phyloP scores from a whole-genome alignment of 2,329 filamentous ascomycete genomes.

The Alternaria rosae region DNA sequence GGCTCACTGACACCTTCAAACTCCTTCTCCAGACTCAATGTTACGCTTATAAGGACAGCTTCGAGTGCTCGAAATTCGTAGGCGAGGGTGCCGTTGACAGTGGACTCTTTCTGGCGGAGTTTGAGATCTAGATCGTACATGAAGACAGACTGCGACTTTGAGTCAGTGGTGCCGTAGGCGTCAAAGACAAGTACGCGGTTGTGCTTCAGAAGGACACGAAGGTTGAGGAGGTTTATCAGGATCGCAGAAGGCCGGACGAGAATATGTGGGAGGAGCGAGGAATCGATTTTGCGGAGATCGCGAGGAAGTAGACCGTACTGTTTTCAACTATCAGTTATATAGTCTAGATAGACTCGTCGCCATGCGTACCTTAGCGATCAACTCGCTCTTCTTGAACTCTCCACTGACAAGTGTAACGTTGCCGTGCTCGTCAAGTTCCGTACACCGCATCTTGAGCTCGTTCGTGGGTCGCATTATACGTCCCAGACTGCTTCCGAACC shows the following conservation, averaged over 20 bases:
- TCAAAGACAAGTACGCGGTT: constrained; percentile 96
- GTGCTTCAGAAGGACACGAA: constrained; percentile 93
- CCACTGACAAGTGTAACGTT: constrained; percentile 92
- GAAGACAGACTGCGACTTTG: constrained; percentile 94
- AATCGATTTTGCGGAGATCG: constrained; percentile 97
- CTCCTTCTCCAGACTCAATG: constrained; percentile 88
- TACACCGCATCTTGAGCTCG: constrained; percentile 87
- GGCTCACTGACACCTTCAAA: constrained; percentile 94
- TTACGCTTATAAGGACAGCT: constrained; percentile 92
- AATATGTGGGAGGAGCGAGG: constrained; percentile 92
- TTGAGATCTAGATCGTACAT: constrained; percentile 98
- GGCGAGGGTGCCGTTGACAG: constrained; percentile 66
- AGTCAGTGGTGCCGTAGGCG: constrained; percentile 91
- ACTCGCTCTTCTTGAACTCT: constrained; percentile 96
- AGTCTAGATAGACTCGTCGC: background rate
- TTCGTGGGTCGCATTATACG: constrained; percentile 80
- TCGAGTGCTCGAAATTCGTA: constrained; percentile 98
- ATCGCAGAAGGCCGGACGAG: constrained; percentile 92
- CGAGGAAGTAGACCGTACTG: constrained; percentile 92
- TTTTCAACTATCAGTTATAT: constrained; percentile 17
- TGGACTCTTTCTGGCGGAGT: constrained; percentile 77
- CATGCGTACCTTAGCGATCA: constrained; percentile 81
- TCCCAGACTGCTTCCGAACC: constrained; percentile 60
- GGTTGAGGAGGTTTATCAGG: constrained; percentile 92
- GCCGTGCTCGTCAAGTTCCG: constrained; percentile 91